Evolutionary conservation across 1,284 basidiomycete genomes (phyloP).

Genomic region (Exobasidium rhododendri): DNA sequence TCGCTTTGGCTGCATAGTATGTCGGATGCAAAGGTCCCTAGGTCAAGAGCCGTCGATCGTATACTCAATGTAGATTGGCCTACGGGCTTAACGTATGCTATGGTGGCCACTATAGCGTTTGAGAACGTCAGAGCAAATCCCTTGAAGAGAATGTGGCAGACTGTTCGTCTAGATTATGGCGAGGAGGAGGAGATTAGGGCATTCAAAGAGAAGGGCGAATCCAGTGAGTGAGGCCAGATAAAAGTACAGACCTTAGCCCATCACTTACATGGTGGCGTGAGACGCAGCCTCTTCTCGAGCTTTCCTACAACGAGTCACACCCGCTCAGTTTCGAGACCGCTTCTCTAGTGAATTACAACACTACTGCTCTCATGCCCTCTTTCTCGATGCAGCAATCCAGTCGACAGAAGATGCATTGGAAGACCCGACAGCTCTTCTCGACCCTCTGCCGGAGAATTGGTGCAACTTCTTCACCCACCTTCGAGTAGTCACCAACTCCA

Average conservation of each 20-base stretch:
- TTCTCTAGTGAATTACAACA: constrained; percentile 30
- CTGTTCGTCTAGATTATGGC: constrained; percentile 30
- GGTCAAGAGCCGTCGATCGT: constrained; percentile 33
- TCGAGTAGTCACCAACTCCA: constrained; percentile 27
- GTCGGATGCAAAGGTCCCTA: constrained; percentile 34
- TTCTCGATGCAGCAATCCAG: constrained; percentile 16
- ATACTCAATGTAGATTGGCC: constrained; percentile 39
- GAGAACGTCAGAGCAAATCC: constrained; percentile 19
- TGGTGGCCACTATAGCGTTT: constrained; percentile 34
- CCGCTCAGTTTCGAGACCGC: constrained; percentile 1
- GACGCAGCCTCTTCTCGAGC: constrained; percentile 4
- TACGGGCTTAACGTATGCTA: constrained; percentile 32
- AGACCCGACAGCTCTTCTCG: background rate
- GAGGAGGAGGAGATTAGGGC: constrained; percentile 19
- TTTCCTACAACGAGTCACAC: constrained; percentile 18
- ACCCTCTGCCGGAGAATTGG: constrained; percentile 15
- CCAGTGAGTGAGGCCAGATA: background rate
- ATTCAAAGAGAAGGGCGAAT: background rate
- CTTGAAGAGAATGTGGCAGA: constrained; percentile 26
- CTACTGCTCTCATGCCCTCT: constrained; percentile 38
- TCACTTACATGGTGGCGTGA: too few relatives aligned
- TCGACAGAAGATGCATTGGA: background rate
- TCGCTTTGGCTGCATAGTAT: constrained; percentile 32
- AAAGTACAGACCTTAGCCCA: too few relatives aligned
- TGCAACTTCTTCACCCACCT: constrained; percentile 31